These are phyloP conservation scores for Blepharisma japonicum DNA, from an alignment of 73 alveolate genomes.

Conservation along the genomic window DNA sequence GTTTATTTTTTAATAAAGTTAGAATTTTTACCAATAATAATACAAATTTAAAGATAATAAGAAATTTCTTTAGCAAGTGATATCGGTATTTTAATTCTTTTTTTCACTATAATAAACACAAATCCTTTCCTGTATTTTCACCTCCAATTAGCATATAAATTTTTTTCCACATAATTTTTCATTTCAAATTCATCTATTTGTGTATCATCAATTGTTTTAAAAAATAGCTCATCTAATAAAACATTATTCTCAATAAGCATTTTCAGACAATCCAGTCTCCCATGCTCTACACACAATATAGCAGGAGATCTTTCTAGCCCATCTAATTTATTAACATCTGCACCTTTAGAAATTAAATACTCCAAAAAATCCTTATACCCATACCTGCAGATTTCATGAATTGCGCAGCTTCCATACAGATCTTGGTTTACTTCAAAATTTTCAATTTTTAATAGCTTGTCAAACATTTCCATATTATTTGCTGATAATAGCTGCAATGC, in stretches of 20 bases:
- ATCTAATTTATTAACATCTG: not conserved
- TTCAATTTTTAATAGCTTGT: not conserved
- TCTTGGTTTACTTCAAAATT: not conserved
- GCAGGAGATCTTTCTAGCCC: not conserved
- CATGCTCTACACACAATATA: not conserved
- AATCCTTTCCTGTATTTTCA: no score
- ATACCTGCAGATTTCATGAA: conserved; percentile 12
- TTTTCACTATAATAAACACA: no score
- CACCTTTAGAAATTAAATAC: not conserved
- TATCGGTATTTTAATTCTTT: no score
- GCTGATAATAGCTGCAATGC: not conserved
- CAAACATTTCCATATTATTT: not conserved
- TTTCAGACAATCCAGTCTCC: not conserved
- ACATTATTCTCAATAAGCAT: not conserved
- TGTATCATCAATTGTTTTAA: no score
- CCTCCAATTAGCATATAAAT: no score
- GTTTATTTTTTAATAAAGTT: no score
- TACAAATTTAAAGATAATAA: no score
- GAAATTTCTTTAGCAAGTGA: no score
- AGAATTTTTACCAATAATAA: no score
- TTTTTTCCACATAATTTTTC: no score
- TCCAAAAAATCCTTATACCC: not conserved
- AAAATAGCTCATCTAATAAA: no score
- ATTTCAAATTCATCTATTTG: no score
- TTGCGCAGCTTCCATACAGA: not conserved